Percentiles rank a stretch among this genome's conserved stretches.
Conservation (phyloP, 1,284 basidiomycete genomes). For the Xerocomus nothofagi region DNA sequence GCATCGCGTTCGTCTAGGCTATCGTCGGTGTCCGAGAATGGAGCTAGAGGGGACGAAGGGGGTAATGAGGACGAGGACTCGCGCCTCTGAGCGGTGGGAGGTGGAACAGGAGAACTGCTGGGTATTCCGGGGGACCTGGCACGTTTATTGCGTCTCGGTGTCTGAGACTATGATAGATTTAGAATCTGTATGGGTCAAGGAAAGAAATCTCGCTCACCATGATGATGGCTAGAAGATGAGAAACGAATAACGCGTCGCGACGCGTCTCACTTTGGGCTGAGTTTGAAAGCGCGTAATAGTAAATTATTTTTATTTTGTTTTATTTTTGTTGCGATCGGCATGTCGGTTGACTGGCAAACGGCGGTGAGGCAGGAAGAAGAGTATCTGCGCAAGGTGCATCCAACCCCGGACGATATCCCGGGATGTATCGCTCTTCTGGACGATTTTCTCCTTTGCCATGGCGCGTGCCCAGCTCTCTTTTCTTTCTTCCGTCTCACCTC, state of each 20-base stretch:
- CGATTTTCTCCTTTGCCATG: conserved; percentile 76
- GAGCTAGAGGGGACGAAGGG: conserved; percentile 79
- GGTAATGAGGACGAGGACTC: conserved; percentile 71
- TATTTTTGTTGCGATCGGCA: too few relatives aligned
- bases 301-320: conserved; percentile 2
- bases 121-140: conserved; percentile 59
- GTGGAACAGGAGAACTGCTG: conserved; percentile 50
- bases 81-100: conserved; percentile 49
- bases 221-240: conserved; percentile 22
- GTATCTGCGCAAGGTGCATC: conserved; percentile 62
- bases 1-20: conserved; percentile 75
- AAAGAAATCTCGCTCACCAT: conserved; percentile 29
- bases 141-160: conserved; percentile 57
- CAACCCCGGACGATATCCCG: conserved; percentile 77
- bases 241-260: conserved; percentile 34
- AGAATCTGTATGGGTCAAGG: not conserved
- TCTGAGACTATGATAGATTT: conserved; percentile 33
- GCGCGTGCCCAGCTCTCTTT: conserved; percentile 40
- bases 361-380: conserved; percentile 64
- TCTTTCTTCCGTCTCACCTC: conserved; percentile 10
- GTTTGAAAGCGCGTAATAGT: conserved; percentile 34
- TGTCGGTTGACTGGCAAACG: conserved; percentile 49
- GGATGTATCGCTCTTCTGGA: conserved; percentile 79
- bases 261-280: conserved; percentile 31
- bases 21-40: conserved; percentile 88